phyloP scores from a whole-genome alignment of 2,329 filamentous ascomycete species.

The Penicillium hesseltinei region DNA sequence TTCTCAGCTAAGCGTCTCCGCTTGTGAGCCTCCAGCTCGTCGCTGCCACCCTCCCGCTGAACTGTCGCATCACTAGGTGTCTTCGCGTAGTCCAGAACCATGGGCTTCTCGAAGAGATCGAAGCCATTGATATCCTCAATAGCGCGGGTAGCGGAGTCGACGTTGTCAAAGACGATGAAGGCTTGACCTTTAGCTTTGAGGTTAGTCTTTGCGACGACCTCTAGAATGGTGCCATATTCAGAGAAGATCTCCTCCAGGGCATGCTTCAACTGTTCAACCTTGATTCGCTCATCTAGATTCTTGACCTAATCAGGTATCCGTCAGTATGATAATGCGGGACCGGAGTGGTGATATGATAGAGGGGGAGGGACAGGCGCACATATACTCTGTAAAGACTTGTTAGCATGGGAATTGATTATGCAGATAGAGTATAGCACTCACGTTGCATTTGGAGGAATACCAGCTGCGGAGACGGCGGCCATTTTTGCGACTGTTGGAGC shows the following conservation, averaged over 20 bases:
- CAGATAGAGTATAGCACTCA: conserved; percentile 24
- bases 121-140: conserved; percentile 91
- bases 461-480: conserved; percentile 33
- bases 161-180: conserved; percentile 83
- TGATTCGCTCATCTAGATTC: conserved; percentile 91
- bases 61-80: conserved; percentile 87
- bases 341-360: conserved; percentile 11
- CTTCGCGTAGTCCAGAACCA: conserved; percentile 78
- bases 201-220: conserved; percentile 85
- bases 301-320: conserved; percentile 50
- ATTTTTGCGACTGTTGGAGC: conserved; percentile 35
- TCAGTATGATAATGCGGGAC: conserved; percentile 15
- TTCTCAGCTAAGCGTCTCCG: conserved; percentile 81
- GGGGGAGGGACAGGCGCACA: conserved; percentile 29
- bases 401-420: conserved; percentile 12
- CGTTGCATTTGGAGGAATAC: conserved; percentile 41
- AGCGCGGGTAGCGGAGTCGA: conserved; percentile 75
- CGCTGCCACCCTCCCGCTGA: conserved; percentile 65
- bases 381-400: conserved; percentile 38
- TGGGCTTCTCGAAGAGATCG: conserved; percentile 86
- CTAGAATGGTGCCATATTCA: conserved; percentile 81
- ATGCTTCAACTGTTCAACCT: conserved; percentile 71
- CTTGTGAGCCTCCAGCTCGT: conserved; percentile 88
- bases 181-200: conserved; percentile 92
- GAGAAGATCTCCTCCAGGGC: conserved; percentile 76